Evolutionary conservation across 2,329 filamentous ascomycete genomes (phyloP), one percentile per base, ranked within the genome.

Genomic region (Ampelomyces quisqualis): DNA sequence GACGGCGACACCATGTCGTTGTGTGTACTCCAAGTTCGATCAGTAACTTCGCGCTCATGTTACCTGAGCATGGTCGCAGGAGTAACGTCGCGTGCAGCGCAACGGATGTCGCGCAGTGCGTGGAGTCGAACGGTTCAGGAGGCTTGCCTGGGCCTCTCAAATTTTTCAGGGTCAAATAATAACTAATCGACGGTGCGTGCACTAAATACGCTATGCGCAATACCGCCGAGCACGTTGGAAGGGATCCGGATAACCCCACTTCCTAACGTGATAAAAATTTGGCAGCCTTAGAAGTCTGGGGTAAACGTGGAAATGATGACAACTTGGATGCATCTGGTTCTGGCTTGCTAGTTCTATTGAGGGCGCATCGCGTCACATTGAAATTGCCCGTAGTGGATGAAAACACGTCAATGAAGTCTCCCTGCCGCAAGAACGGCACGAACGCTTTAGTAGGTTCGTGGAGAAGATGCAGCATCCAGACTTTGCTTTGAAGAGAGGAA

Each of bases 1-100:
- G 47, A 37, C 28, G 55, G 40, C 56, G 60, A 57, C 20, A 32
- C 40, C 33, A 31, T 29, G 31, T 40, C 30, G 34, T 43, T 45
- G 45, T 39, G 50, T 41, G 38, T 38, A 35, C 29, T 15, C 28
- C 14, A 24, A 32, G 32, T 24, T 22, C 7, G 7, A 14, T 28
- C 3, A 7, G 18, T 34, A 17, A 26, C 23, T 24, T 5, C 35
- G 28, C 31, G 32, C 35, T 23, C 39, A 42, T 37, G 36, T 17
- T 38, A 38, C 13, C 26, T 28, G 26, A 17, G 21, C 13, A 27
- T 36, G 22, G 19, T 28, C 13, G 10, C 18, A 15, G 13, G 14
- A 14, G 20, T n/a, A 7, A 20, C 22, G 21, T 18, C 18, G 22
- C 17, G 20, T 23, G 20, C 9, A 37, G 8, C 21, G 20, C 9